Evolutionary conservation across 1,284 basidiomycete species (phyloP).

Genomic region (Cutaneotrichosporon sp.): DNA sequence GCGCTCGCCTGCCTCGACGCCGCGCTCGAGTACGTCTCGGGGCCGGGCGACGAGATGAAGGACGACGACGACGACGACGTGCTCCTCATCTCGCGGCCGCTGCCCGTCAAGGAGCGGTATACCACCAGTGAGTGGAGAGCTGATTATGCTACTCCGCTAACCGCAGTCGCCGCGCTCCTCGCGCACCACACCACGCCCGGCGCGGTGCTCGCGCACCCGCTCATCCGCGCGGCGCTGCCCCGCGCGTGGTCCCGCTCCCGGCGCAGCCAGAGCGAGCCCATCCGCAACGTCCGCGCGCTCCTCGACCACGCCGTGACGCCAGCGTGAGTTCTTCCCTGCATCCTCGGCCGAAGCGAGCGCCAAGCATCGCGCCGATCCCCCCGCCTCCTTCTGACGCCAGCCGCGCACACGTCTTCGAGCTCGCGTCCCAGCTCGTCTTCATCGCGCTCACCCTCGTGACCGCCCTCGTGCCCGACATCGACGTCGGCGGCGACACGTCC

Average conservation of each 20-base stretch:
- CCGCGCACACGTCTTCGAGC: slow-evolving; percentile 24
- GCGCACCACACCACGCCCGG: slow-evolving; percentile 28
- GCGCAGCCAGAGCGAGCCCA: slow-evolving; percentile 2
- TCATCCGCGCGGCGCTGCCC: slow-evolving; percentile 23
- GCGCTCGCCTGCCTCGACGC: slow-evolving; percentile 19
- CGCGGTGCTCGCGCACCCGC: slow-evolving; percentile 23
- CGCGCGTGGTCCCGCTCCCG: slow-evolving; percentile 23
- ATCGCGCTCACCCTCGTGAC: slow-evolving; percentile 26
- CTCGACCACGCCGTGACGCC: slow-evolving; percentile 21
- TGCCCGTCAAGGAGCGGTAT: slow-evolving; percentile 12
- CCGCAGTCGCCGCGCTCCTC: slow-evolving; percentile 23
- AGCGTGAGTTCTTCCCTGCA: slow-evolving; percentile 14
- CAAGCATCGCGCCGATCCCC: background rate
- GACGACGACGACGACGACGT: slow-evolving; percentile 29
- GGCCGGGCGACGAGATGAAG: slow-evolving; percentile 10
- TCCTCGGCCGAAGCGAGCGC: too few relatives aligned
- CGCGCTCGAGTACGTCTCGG: slow-evolving; percentile 19
- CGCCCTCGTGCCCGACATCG: slow-evolving; percentile 23
- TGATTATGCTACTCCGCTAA: too few relatives aligned
- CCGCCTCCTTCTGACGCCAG: slow-evolving; percentile 12
- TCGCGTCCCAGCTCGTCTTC: slow-evolving; percentile 20
- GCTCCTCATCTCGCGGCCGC: slow-evolving; percentile 18
- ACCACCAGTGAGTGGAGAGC: slow-evolving; percentile 24
- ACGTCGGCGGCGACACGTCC: slow-evolving; percentile 16
- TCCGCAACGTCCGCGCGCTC: slow-evolving; percentile 13